These are phyloP conservation scores for Talaromyces thailandensis DNA, from an alignment of 495 filamentous ascomycete genomes.

Conservation along the genomic window DNA sequence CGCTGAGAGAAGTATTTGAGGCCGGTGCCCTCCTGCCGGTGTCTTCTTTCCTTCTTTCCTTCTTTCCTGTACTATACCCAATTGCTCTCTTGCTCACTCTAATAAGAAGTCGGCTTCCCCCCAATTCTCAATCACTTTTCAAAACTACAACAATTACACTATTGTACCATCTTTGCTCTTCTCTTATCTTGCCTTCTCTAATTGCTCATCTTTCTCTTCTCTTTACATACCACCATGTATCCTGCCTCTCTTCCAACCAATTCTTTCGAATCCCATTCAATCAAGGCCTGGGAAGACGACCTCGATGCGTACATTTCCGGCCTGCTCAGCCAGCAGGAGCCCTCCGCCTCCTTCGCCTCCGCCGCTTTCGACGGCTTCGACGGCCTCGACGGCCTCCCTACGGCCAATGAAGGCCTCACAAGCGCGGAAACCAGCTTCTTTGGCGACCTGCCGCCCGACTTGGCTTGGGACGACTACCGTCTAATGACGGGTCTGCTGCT, in stretches of 20 bases:
- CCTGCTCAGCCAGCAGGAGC: not conserved
- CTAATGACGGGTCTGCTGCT: not conserved
- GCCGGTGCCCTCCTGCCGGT: not conserved
- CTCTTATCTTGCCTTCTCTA: not conserved
- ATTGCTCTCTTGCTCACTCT: not conserved
- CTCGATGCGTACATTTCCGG: not conserved
- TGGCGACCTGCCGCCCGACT: not conserved
- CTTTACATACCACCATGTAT: not conserved
- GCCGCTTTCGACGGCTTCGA: not conserved
- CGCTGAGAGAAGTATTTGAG: not conserved
- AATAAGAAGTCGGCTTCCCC: not conserved
- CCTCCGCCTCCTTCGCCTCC: not conserved
- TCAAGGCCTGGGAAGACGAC: not conserved
- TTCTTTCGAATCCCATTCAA: not conserved
- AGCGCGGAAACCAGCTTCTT: not conserved
- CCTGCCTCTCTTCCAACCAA: not conserved
- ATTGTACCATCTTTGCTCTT: not conserved
- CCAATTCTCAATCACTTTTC: not conserved
- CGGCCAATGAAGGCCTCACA: not conserved
- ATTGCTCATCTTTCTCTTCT: not conserved
- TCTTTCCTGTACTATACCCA: not conserved
- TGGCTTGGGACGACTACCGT: not conserved
- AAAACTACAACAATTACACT: too few species aligned
- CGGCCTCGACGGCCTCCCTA: too few species aligned
- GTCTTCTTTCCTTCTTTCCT: not conserved